These are phyloP conservation scores for Mycena pura DNA, from an alignment of 768 basidiomycete genomes.

Conservation along the genomic window DNA sequence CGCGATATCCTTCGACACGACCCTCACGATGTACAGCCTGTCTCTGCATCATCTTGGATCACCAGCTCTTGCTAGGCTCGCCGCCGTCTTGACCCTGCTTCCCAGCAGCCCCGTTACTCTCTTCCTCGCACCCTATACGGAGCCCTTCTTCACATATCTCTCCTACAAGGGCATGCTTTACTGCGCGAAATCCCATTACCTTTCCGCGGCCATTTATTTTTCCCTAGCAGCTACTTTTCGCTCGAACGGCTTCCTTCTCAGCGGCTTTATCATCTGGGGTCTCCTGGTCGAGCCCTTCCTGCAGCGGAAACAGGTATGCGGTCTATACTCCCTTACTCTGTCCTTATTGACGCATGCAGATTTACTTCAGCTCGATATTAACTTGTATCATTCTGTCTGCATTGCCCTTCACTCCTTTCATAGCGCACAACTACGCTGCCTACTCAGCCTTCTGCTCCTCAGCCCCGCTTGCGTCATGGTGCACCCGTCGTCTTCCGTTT, in stretches of 20 bases:
- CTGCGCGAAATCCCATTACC: slow-evolving; percentile 57
- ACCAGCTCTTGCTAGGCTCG: slow-evolving; percentile 63
- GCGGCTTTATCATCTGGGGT: slow-evolving; percentile 84
- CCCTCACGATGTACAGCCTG: slow-evolving; percentile 60
- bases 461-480: slow-evolving; percentile 62
- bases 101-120: slow-evolving; percentile 82
- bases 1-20: slow-evolving; percentile 47
- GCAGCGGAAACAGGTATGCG: slow-evolving; percentile 40
- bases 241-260: slow-evolving; percentile 78
- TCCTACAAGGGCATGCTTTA: slow-evolving; percentile 79
- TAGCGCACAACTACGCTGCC: slow-evolving; percentile 71
- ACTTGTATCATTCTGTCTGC: slow-evolving; percentile 50
- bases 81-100: slow-evolving; percentile 73
- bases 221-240: slow-evolving; percentile 69
- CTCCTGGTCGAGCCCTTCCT: slow-evolving; percentile 63
- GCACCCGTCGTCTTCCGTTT: slow-evolving; percentile 61
- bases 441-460: slow-evolving; percentile 70
- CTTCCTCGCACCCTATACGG: slow-evolving; percentile 76
- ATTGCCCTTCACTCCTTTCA: slow-evolving; percentile 68
- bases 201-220: slow-evolving; percentile 65
- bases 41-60: slow-evolving; percentile 63
- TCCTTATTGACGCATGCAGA: slow-evolving; percentile 34
- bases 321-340: background rate
- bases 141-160: slow-evolving; percentile 85
- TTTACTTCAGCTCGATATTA: slow-evolving; percentile 38